Evolutionary conservation across 2,329 filamentous ascomycete genomes (phyloP), one percentile per base, ranked within the genome.

Genomic region (Neopestalotiopsis clavispora): DNA sequence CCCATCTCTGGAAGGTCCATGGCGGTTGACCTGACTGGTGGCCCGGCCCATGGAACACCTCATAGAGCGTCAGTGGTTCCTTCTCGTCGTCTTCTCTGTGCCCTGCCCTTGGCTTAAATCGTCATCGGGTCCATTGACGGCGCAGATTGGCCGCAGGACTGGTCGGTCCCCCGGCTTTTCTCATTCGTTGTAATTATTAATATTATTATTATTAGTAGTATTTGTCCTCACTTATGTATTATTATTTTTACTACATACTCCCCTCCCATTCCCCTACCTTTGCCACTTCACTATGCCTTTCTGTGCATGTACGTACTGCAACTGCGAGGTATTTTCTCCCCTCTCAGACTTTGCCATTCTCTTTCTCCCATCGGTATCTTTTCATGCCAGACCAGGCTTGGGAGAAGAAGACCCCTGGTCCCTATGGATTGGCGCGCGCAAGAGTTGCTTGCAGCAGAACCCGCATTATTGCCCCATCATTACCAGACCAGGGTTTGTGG

Each of bases 201-300:
- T 52, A 52, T 52, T 52, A 17, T 52, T 23, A 10, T 52, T n/a
- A 49, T 49, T 3, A 28, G 23, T 28, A 38, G 10, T 38, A 38
- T 38, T 38, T 38, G 34, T 38, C 23, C 23, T 28, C 23, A 2
- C 23, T 28, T 2, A 28, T 28, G 23, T 28, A 28, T 28, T 28
- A 28, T 38, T 10, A 38, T 9, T 38, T 38, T 38, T 38, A 10
- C 10, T 59, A 28, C 23, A 28, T 28, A 28, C 23, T 28, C 23
- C 23, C 23, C 23, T 28, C 23, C 23, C 23, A 14, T 59, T 28
- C 57, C 52, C 58, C 23, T 28, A 28, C 13, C 82, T 81, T 83
- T 79, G 82, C 82, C 82, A 84, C 82, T 78, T 79, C 78, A 79
- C 78, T 78, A 76, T 80, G 80, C 79, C 77, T 78, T 74, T 74